Conservation (phyloP, 805 yeast species). For the Candida stauntonica region DNA sequence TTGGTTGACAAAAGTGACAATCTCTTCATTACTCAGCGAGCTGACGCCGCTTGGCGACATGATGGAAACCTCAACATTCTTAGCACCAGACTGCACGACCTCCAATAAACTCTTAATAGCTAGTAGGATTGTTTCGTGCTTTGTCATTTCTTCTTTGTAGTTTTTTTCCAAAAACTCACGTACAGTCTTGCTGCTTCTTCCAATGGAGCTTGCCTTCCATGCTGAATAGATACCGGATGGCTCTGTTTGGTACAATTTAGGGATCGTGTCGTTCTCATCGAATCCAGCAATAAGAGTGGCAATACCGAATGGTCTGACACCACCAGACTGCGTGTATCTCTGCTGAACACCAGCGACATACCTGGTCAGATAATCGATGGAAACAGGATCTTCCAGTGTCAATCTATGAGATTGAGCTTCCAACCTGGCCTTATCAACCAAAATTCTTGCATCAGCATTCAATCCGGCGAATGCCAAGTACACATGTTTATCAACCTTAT, state of each 20-base stretch:
- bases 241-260: constrained; percentile 89
- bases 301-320: constrained; percentile 97
- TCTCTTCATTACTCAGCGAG: constrained; percentile 13
- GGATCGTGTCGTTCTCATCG: constrained; percentile 76
- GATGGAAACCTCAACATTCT: constrained; percentile 89
- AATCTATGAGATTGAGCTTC: constrained; percentile 94
- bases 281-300: constrained; percentile 95
- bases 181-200: constrained; percentile 91
- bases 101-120: constrained; percentile 86
- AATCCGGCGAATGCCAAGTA: constrained; percentile 94
- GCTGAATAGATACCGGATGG: constrained; percentile 97
- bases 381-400: constrained; percentile 91
- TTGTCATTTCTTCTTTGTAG: constrained; percentile 56
- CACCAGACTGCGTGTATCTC: constrained; percentile 95
- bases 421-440: constrained; percentile 91
- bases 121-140: constrained; percentile 69
- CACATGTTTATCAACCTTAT: constrained; percentile 85
- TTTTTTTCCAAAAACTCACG: constrained; percentile 93
- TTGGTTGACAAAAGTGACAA: constrained; percentile 12
- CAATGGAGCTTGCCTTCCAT: constrained; percentile 98
- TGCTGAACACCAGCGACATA: constrained; percentile 98
- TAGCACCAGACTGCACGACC: constrained; percentile 97
- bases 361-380: constrained; percentile 86
- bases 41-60: constrained; percentile 54
- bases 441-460: constrained; percentile 95